A percentile compares a stretch with the other conserved stretches of the same genome.
Evolutionary conservation across 108 stramenopile genomes (phyloP).

Genomic region (Nitzschia inconspicua): DNA sequence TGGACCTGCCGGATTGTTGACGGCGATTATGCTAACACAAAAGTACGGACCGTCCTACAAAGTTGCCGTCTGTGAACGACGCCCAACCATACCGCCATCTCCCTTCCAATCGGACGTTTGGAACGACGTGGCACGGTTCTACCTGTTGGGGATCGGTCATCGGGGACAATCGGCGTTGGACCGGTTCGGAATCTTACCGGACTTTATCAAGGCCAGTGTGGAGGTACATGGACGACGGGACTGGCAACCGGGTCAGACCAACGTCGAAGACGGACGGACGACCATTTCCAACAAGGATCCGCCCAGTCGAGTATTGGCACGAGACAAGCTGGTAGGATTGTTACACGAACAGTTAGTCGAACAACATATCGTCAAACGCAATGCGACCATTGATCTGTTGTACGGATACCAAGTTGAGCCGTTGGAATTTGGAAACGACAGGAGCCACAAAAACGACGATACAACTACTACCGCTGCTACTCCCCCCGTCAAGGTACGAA

Average conservation of each 20-base stretch:
- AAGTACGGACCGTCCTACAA: conserved; percentile 26
- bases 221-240: conserved; percentile 58
- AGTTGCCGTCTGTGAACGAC: conserved; percentile 37
- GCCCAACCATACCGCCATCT: conserved; percentile 32
- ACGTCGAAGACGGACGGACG: conserved; percentile 34
- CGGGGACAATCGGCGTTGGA: conserved; percentile 65
- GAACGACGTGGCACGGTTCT: conserved; percentile 47
- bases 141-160: conserved; percentile 67
- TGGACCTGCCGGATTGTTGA: conserved; percentile 47
- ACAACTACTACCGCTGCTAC: no score
- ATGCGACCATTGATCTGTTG: conserved; percentile 32
- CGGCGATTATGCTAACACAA: conserved; percentile 44
- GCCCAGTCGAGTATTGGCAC: conserved; percentile 43
- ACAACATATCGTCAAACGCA: conserved; percentile 29
- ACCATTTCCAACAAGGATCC: conserved; percentile 42
- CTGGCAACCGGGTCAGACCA: conserved; percentile 52
- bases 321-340: conserved; percentile 58
- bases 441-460: no score
- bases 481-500: conserved; percentile 15
- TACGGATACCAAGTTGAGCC: conserved; percentile 42
- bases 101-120: conserved; percentile 43
- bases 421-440: conserved; percentile 28
- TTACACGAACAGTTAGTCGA: conserved; percentile 38
- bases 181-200: conserved; percentile 52
- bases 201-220: conserved; percentile 32